A percentile compares a stretch with the other conserved stretches of the same genome.
These are phyloP conservation scores for Usnea hakonensis DNA, from an alignment of 495 filamentous ascomycete genomes.

Conservation along the genomic window DNA sequence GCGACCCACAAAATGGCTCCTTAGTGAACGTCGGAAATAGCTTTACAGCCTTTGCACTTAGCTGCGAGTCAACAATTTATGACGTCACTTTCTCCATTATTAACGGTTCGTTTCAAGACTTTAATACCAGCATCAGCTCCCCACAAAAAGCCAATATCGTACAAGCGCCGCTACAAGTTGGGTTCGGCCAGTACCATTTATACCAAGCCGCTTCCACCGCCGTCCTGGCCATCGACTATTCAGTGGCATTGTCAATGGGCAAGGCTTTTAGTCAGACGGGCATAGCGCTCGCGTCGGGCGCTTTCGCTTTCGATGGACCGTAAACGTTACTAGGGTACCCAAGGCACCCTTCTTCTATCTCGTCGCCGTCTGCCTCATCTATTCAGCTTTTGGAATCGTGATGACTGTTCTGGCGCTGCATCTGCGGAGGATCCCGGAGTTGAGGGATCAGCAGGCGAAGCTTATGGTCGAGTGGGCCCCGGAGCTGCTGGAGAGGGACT, in stretches of 20 bases:
- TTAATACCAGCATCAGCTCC: neutral
- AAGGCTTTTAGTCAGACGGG: constrained; percentile 15
- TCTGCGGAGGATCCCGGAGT: constrained; percentile 3
- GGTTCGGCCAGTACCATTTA: constrained; percentile 9
- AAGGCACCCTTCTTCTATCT: constrained; percentile 17
- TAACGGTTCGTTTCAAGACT: constrained; percentile 5
- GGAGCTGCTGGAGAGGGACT: neutral
- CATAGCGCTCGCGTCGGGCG: constrained; percentile 14
- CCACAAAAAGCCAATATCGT: constrained; percentile 13
- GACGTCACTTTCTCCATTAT: constrained; percentile 13
- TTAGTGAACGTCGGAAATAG: constrained; percentile 4
- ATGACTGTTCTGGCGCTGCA: constrained; percentile 11
- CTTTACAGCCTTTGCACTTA: constrained; percentile 9
- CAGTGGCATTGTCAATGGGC: neutral
- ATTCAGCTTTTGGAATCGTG: constrained; percentile 14
- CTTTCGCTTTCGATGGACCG: constrained; percentile 8
- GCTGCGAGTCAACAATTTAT: constrained; percentile 15
- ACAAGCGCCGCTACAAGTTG: constrained; percentile 16
- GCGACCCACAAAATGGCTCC: neutral
- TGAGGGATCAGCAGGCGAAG: constrained; percentile 11
- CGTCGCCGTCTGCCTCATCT: constrained; percentile 11
- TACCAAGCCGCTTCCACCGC: neutral
- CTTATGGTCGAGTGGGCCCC: constrained; percentile 13
- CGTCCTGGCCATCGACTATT: neutral
- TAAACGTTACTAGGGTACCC: neutral